A percentile compares a stretch with the other conserved stretches of the same genome.
Conservation (phyloP, 2,329 filamentous ascomycete species). For the Calonectria hongkongensis region DNA sequence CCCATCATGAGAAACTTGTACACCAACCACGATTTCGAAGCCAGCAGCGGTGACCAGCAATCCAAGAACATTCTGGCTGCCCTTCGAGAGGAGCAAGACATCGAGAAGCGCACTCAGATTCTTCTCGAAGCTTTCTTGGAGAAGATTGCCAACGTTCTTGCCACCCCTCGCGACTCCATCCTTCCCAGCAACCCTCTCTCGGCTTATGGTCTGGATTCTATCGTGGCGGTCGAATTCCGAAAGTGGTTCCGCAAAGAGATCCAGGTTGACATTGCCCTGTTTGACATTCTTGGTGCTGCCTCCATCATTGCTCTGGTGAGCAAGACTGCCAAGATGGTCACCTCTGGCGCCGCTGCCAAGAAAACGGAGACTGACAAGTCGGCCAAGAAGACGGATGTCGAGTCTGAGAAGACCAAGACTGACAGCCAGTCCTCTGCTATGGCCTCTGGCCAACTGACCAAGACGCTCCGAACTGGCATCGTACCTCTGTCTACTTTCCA, state of each 20-base stretch:
- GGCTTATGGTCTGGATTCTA: conserved; percentile 53
- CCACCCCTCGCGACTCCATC: conserved; percentile 47
- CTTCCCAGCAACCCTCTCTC: conserved; percentile 50
- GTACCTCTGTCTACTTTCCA: conserved; percentile 53
- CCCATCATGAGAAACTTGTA: conserved; percentile 51
- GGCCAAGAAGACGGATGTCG: conserved; percentile 41
- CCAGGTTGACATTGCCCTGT: conserved; percentile 51
- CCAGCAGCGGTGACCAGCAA: conserved; percentile 35
- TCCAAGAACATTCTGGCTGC: conserved; percentile 49
- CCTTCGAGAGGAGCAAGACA: conserved; percentile 38
- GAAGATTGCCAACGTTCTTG: conserved; percentile 39
- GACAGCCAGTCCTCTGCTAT: conserved; percentile 44
- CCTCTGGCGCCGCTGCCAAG: conserved; percentile 39
- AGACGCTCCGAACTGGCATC: conserved; percentile 33
- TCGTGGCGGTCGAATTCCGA: conserved; percentile 54
- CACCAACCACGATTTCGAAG: conserved; percentile 50
- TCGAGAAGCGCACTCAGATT: conserved; percentile 32
- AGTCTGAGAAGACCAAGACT: conserved; percentile 32
- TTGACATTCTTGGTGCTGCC: conserved; percentile 50
- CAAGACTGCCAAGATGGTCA: conserved; percentile 50
- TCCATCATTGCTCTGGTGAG: conserved; percentile 48
- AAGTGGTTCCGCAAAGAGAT: conserved; percentile 52
- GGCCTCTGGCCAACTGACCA: conserved; percentile 49
- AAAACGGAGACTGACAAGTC: conserved; percentile 41
- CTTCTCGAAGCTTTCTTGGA: conserved; percentile 38